phyloP scores from a whole-genome alignment of 148 eudicot genomes.

The Polygonum aviculare region DNA sequence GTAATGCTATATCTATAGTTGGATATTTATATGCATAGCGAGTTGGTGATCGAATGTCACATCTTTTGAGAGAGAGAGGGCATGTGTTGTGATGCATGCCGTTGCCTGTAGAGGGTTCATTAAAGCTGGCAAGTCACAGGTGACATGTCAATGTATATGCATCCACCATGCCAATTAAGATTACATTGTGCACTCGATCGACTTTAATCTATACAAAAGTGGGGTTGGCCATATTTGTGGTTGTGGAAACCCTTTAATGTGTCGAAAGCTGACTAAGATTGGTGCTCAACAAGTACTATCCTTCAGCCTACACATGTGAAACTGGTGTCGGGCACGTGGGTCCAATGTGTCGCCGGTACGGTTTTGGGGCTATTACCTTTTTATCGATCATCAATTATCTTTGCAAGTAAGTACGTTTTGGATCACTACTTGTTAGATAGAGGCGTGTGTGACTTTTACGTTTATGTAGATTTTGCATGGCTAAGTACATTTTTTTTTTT shows the following conservation, averaged over 20 bases:
- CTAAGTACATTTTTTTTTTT: too few relatives aligned
- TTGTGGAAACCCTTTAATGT: neutral
- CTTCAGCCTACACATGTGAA: neutral
- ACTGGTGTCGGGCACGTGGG: neutral
- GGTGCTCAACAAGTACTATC: neutral
- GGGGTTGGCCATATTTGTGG: neutral
- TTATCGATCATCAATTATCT: too few relatives aligned
- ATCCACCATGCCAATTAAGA: neutral
- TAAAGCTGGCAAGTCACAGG: neutral
- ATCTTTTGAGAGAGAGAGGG: neutral
- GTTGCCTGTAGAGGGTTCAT: neutral
- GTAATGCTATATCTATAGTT: too few relatives aligned
- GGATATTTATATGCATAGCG: too few relatives aligned
- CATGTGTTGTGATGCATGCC: neutral
- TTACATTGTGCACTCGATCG: neutral
- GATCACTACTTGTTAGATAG: too few relatives aligned
- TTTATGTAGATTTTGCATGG: too few relatives aligned
- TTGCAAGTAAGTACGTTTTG: neutral
- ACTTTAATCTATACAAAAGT: neutral
- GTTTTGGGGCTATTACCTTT: neutral
- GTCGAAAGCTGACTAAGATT: neutral
- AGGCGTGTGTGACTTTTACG: too few relatives aligned
- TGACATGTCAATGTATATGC: neutral
- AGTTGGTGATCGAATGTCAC: neutral
- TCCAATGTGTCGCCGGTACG: neutral